phyloP scores from a whole-genome alignment of 2,329 filamentous ascomycete species.

The Didymella pomorum region DNA sequence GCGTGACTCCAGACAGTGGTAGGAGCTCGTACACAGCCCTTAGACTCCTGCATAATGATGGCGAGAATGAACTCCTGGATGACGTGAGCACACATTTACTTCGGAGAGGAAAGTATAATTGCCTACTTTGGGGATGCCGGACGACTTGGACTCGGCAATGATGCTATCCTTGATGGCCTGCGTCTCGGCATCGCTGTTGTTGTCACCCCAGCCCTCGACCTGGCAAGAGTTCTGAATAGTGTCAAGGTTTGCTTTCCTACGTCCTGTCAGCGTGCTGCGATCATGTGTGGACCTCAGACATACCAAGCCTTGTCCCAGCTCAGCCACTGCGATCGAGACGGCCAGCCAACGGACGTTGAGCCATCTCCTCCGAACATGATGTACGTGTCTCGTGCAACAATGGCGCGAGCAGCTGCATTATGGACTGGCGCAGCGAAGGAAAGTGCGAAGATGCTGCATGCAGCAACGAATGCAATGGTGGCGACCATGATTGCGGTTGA shows the following conservation, averaged over 20 bases:
- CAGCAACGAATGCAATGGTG: slow-evolving; percentile 31
- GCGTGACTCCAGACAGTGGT: slow-evolving; percentile 53
- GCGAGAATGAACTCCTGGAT: slow-evolving; percentile 54
- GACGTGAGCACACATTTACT: not conserved
- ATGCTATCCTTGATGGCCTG: slow-evolving; percentile 51
- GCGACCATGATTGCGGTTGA: slow-evolving; percentile 26
- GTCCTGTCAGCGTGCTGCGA: slow-evolving; percentile 10
- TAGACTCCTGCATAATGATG: slow-evolving; percentile 57
- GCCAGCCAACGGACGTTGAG: slow-evolving; percentile 49
- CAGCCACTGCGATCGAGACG: slow-evolving; percentile 45
- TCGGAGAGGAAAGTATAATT: slow-evolving; percentile 40
- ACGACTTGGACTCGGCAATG: slow-evolving; percentile 36
- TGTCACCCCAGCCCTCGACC: slow-evolving; percentile 43
- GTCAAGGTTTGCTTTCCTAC: slow-evolving; percentile 46
- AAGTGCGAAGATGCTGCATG: slow-evolving; percentile 41
- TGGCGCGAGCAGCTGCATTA: slow-evolving; percentile 19
- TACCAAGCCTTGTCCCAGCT: slow-evolving; percentile 48
- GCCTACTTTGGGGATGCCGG: slow-evolving; percentile 51
- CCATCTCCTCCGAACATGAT: slow-evolving; percentile 49
- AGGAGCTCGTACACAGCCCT: slow-evolving; percentile 56
- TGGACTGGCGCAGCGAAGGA: slow-evolving; percentile 34
- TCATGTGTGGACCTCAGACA: not conserved
- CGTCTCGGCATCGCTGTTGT: slow-evolving; percentile 52
- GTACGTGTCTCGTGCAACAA: slow-evolving; percentile 34
- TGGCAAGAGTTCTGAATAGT: slow-evolving; percentile 50